Conservation (phyloP, 495 filamentous ascomycete species). For the Monascus purpureus region DNA sequence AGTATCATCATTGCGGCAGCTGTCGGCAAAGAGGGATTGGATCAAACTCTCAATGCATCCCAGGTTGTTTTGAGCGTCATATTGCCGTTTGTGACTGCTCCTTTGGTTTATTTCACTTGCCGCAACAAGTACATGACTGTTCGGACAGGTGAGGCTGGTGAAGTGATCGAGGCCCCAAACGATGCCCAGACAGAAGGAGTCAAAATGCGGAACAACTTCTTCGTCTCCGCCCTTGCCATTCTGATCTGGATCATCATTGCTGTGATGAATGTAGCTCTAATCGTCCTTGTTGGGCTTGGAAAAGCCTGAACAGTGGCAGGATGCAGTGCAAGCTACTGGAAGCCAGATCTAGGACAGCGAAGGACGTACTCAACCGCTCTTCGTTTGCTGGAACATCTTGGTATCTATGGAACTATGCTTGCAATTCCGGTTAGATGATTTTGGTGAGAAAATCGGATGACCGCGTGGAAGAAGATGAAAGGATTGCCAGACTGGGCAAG, state of each 20-base stretch:
- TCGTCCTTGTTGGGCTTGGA: slow-evolving; percentile 53
- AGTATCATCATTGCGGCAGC: slow-evolving; percentile 73
- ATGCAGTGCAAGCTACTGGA: too few relatives aligned
- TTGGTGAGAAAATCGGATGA: too few relatives aligned
- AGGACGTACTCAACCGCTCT: too few relatives aligned
- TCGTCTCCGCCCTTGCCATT: slow-evolving; percentile 37
- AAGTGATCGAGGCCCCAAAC: slow-evolving; percentile 12
- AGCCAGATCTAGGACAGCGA: too few relatives aligned
- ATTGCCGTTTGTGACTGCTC: slow-evolving; percentile 68
- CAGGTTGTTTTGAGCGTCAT: slow-evolving; percentile 75
- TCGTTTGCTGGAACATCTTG: too few relatives aligned
- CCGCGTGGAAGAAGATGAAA: too few relatives aligned
- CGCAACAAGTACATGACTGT: slow-evolving; percentile 73
- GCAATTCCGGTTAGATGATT: too few relatives aligned
- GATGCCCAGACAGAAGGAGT: slow-evolving; percentile 19
- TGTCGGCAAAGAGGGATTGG: slow-evolving; percentile 54
- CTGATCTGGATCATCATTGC: slow-evolving; percentile 55
- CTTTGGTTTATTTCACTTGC: slow-evolving; percentile 80
- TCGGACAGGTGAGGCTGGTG: slow-evolving; percentile 13
- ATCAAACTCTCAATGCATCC: slow-evolving; percentile 57
- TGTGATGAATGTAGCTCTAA: slow-evolving; percentile 58
- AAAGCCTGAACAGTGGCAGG: slow-evolving; percentile 25
- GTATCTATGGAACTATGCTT: too few relatives aligned
- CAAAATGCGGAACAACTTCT: slow-evolving; percentile 49
- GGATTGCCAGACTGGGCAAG: too few relatives aligned